These are phyloP conservation scores for Phaeosphaeriaceae sp. DNA, from an alignment of 2,329 filamentous ascomycete species.

Conservation along the genomic window DNA sequence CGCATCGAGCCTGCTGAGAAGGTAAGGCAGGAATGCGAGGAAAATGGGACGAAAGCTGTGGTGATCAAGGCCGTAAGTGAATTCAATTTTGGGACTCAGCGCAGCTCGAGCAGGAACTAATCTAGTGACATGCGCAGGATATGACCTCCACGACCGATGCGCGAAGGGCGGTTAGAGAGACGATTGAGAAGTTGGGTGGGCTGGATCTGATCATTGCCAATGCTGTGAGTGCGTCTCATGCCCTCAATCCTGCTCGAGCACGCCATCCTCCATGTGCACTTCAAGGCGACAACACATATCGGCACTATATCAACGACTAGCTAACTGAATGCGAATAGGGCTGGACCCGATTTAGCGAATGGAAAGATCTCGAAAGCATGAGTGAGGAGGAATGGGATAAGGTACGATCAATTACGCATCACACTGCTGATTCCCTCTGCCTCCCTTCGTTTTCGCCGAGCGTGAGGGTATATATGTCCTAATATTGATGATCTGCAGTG, in stretches of 20 bases:
- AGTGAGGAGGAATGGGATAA: slow-evolving; percentile 69
- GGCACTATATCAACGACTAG: too few relatives aligned
- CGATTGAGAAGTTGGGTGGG: slow-evolving; percentile 67
- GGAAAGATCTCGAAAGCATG: slow-evolving; percentile 65
- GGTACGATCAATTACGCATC: slow-evolving; percentile 41
- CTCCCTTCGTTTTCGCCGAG: slow-evolving; percentile 13
- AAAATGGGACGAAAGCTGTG: slow-evolving; percentile 59
- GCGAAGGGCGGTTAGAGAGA: slow-evolving; percentile 64
- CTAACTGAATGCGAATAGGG: slow-evolving; percentile 52
- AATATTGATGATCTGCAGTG: slow-evolving; percentile 50
- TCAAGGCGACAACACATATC: too few relatives aligned
- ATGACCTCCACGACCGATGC: slow-evolving; percentile 67
- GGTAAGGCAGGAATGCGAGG: slow-evolving; percentile 63
- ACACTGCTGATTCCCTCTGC: slow-evolving; percentile 12
- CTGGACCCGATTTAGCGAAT: slow-evolving; percentile 67
- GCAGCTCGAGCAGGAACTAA: too few relatives aligned
- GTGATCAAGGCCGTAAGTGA: slow-evolving; percentile 66
- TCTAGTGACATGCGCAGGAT: slow-evolving; percentile 54
- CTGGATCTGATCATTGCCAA: slow-evolving; percentile 83
- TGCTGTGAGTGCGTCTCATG: slow-evolving; percentile 55
- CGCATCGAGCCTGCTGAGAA: slow-evolving; percentile 66
- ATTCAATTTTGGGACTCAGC: too few relatives aligned
- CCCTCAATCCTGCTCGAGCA: not conserved
- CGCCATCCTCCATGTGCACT: too few relatives aligned
- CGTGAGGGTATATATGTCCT: not conserved